Percentiles rank a stretch among this genome's conserved stretches.
phyloP scores from a whole-genome alignment of 2,329 filamentous ascomycete species.

The Ophiostoma sp. region DNA sequence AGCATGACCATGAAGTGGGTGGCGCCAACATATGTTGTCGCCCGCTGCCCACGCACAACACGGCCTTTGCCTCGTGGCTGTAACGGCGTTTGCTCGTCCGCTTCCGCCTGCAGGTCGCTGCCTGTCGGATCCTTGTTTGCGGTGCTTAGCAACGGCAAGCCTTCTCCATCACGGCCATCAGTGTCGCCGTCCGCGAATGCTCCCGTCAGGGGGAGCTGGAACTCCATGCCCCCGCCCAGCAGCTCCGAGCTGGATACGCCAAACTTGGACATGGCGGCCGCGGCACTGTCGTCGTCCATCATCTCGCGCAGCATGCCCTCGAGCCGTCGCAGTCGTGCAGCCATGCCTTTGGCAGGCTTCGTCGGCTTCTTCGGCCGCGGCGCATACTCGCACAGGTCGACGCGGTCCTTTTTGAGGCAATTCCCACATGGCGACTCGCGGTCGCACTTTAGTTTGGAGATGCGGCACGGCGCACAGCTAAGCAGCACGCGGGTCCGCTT shows the following conservation, averaged over 20 bases:
- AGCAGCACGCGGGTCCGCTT: conserved; percentile 48
- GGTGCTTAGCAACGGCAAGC: background rate
- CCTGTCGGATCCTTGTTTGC: background rate
- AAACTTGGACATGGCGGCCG: conserved; percentile 24
- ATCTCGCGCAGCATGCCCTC: conserved; percentile 54
- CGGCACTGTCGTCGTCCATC: conserved; percentile 37
- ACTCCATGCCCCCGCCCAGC: background rate
- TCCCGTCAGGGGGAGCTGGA: background rate
- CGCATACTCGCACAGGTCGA: conserved; percentile 45
- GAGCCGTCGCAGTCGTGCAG: conserved; percentile 48
- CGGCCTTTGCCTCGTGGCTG: conserved; percentile 31
- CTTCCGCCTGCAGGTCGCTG: conserved; percentile 28
- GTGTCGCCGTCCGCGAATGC: conserved; percentile 11
- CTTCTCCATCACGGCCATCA: conserved; percentile 27
- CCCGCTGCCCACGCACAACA: conserved; percentile 40
- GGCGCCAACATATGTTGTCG: conserved; percentile 51
- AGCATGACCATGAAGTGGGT: conserved; percentile 58
- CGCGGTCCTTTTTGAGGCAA: conserved; percentile 46
- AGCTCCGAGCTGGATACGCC: conserved; percentile 18
- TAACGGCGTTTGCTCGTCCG: background rate
- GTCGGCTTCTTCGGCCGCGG: conserved; percentile 40
- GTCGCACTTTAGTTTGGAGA: conserved; percentile 54
- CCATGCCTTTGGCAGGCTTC: conserved; percentile 45
- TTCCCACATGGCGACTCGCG: conserved; percentile 47
- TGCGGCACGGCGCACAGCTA: conserved; percentile 48